Conservation (phyloP, 805 yeast species). For the Cephaloascus fragrans region DNA sequence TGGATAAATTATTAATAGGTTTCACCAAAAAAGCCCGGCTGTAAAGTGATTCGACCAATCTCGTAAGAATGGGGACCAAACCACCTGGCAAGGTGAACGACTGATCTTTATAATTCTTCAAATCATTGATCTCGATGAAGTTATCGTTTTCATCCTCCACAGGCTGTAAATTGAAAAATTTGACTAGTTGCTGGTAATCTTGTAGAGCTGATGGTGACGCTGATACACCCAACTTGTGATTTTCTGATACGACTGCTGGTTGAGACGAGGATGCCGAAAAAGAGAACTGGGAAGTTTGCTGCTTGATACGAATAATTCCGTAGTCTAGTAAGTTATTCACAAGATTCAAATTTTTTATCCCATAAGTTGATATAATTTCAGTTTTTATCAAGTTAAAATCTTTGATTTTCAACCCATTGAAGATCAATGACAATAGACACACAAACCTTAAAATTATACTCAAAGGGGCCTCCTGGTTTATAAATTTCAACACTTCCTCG, state of each 20-base stretch:
- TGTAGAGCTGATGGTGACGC: conserved; percentile 18
- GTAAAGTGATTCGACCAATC: conserved; percentile 64
- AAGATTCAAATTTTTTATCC: conserved; percentile 39
- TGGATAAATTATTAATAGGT: conserved; percentile 22
- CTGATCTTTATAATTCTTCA: conserved; percentile 33
- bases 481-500: conserved; percentile 24
- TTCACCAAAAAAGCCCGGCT: conserved; percentile 39
- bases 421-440: conserved; percentile 49
- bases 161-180: conserved; percentile 42
- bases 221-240: conserved; percentile 7
- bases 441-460: conserved; percentile 41
- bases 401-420: conserved; percentile 58
- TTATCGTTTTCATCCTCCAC: conserved; percentile 12
- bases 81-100: conserved; percentile 72
- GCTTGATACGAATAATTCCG: conserved; percentile 33
- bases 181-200: conserved; percentile 19
- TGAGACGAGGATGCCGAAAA: not conserved
- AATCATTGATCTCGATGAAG: conserved; percentile 9
- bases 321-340: conserved; percentile 39
- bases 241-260: not conserved
- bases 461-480: conserved; percentile 21
- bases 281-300: conserved; percentile 2
- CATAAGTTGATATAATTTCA: conserved; percentile 55
- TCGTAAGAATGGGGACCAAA: conserved; percentile 58
- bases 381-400: conserved; percentile 48